Percentiles rank a stretch among this genome's conserved stretches.
Conservation (phyloP, 2,329 filamentous ascomycete species). For the Fusarium continuum region DNA sequence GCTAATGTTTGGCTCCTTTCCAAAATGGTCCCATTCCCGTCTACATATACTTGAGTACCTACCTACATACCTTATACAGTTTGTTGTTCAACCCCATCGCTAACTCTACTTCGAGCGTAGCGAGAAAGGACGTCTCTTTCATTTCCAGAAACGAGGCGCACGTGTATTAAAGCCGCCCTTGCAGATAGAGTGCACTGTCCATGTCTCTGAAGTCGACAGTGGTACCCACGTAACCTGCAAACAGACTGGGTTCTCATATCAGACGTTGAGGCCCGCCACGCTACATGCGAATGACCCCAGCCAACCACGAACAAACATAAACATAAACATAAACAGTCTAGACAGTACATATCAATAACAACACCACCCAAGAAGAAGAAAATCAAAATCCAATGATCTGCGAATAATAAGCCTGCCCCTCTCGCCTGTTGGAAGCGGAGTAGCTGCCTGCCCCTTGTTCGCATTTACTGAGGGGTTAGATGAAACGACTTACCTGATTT, state of each 20-base stretch:
- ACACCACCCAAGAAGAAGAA: neutral
- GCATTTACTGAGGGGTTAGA: constrained; percentile 29
- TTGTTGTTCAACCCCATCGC: constrained; percentile 6
- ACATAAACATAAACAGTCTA: constrained; percentile 2
- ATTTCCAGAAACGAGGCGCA: constrained; percentile 39
- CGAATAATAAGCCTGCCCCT: neutral
- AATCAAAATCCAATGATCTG: constrained; percentile 13
- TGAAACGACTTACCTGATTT: constrained; percentile 31
- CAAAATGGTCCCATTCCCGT: constrained; percentile 3
- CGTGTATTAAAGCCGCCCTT: constrained; percentile 25
- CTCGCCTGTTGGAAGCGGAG: constrained; percentile 8
- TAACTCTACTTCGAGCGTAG: constrained; percentile 16
- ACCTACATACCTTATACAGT: neutral
- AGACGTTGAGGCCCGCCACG: constrained; percentile 28
- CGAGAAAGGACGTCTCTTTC: constrained; percentile 7
- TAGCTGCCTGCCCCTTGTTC: constrained; percentile 30
- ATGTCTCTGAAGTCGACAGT: constrained; percentile 3
- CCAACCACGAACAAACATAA: constrained; percentile 8
- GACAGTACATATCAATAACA: constrained; percentile 23
- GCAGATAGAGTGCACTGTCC: constrained; percentile 21
- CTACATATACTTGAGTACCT: constrained; percentile 1
- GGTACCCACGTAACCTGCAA: constrained; percentile 11
- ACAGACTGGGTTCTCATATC: constrained; percentile 4
- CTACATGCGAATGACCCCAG: neutral
- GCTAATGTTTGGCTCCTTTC: constrained; percentile 13